A percentile compares a stretch with the other conserved stretches of the same genome.
Evolutionary conservation across 148 eudicot species (phyloP).

Genomic region (Fallopia convolvulus): DNA sequence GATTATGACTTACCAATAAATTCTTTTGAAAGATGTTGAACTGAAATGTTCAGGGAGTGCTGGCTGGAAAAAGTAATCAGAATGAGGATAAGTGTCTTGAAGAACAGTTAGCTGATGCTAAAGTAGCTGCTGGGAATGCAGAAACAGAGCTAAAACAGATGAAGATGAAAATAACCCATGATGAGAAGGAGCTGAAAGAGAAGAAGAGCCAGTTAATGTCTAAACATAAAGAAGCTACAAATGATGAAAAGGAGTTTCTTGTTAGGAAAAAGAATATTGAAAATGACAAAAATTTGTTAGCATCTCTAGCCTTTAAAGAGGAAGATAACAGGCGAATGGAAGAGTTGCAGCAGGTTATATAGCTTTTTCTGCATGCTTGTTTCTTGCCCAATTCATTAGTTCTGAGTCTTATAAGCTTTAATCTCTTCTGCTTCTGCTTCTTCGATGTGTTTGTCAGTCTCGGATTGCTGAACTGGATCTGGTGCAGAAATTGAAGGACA

Average conservation of each 20-base stretch:
- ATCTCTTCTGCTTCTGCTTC: not conserved
- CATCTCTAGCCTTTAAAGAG: constrained; percentile 63
- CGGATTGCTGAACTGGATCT: constrained; percentile 56
- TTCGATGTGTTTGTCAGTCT: constrained; percentile 37
- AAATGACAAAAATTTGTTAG: constrained; percentile 46
- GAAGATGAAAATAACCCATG: constrained; percentile 69
- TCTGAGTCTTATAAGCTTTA: constrained; percentile 5
- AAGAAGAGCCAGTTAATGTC: constrained; percentile 55
- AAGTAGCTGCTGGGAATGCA: constrained; percentile 72
- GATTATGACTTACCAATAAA: not conserved
- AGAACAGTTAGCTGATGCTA: constrained; percentile 94
- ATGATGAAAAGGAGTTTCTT: constrained; percentile 62
- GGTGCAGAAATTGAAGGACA: constrained; percentile 73
- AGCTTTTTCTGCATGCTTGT: not conserved
- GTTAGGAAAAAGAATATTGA: constrained; percentile 60
- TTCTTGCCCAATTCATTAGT: not conserved
- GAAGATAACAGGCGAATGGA: constrained; percentile 56
- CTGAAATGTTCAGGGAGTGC: constrained; percentile 56
- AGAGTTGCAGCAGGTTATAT: constrained; percentile 51
- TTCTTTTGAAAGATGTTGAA: constrained; percentile 5
- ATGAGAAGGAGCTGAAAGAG: constrained; percentile 83
- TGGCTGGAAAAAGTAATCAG: constrained; percentile 91
- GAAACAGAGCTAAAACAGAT: constrained; percentile 88
- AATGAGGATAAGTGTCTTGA: constrained; percentile 93
- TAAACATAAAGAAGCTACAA: constrained; percentile 74